Base-by-base conservation (phyloP, 805 yeast genomes). In the Peterozyma xylosa region DNA sequence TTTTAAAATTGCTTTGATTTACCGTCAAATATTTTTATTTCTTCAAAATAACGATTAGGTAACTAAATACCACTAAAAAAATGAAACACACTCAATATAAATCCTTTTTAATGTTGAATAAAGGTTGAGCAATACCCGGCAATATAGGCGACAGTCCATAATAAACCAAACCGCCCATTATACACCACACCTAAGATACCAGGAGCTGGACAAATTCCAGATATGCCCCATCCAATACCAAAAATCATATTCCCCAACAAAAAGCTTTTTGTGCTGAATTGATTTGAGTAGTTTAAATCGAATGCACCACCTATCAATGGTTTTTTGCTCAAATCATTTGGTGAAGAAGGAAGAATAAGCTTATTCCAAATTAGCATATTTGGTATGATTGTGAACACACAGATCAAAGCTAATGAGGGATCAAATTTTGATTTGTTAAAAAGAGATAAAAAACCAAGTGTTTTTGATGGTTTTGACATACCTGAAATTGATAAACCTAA, bases 141-240 rank as follows among this genome's bases (percentile, higher is more conserved):
- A 0, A 58, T 41, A 41, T 67, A 57, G 1, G 57, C 46, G 2
- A 21, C 32, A 7, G 53, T 5, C 71, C 72, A 63, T 3, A 43
- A 18, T 9, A 56, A 11, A 14, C 63, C 63, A 21, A 43, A 41
- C 2, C 27, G 3, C 2, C 54, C 57, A 41, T 60, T 57, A 27
- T 59, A 48, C 9, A 59, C 46, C 15, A 56, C 37, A 10, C 63
- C 53, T 1, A 69, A 34, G 0, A 72, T 43, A 0, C 71, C 80
- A 13, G 80, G 78, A 3, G 77, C 80, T 0, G 80, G 80, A 51
- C 80, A 75, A 3, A 73, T 56, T 1, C 80, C 80, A 0, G 66
- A 51, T 2, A 71, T 32, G 1, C 76, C 80, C 80, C 80, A 75
- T 0, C 80, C 80, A 9, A 67, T 11, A 9, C 80, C 80, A 50